Evolutionary conservation across 1,139 yeast genomes (phyloP).

Genomic region (Saccharomycopsis phalli): DNA sequence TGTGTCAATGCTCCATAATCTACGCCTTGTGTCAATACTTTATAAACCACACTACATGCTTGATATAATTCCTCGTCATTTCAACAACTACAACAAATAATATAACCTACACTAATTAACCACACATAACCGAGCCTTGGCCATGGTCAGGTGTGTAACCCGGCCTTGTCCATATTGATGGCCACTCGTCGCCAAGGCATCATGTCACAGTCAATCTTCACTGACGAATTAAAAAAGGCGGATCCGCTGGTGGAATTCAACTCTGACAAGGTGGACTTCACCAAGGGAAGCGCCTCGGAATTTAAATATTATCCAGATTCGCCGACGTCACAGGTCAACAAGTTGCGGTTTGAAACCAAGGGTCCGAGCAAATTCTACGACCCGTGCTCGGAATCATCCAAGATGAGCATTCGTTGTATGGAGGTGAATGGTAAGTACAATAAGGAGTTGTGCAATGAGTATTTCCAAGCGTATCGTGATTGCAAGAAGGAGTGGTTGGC

Average conservation of each 20-base stretch:
- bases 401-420: constrained; percentile 77
- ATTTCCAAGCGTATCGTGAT: constrained; percentile 86
- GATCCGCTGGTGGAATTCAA: constrained; percentile 27
- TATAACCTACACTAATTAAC: too few species aligned
- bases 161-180: too few species aligned
- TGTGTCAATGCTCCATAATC: too few species aligned
- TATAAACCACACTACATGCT: too few species aligned
- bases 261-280: constrained; percentile 47
- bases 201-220: too few species aligned
- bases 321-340: constrained; percentile 31
- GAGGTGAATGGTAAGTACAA: constrained; percentile 63
- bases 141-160: too few species aligned
- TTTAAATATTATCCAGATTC: constrained; percentile 78
- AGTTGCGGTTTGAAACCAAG: constrained; percentile 36
- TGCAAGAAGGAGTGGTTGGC: constrained; percentile 74
- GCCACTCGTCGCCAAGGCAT: too few species aligned
- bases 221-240: neutral
- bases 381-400: constrained; percentile 86
- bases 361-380: constrained; percentile 82
- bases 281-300: constrained; percentile 38
- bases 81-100: too few species aligned
- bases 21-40: too few species aligned
- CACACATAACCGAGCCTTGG: too few species aligned
- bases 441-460: constrained; percentile 67
- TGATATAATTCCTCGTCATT: too few species aligned